phyloP scores from a whole-genome alignment of 179 eudicot genomes.

The Corrigiola litoralis region DNA sequence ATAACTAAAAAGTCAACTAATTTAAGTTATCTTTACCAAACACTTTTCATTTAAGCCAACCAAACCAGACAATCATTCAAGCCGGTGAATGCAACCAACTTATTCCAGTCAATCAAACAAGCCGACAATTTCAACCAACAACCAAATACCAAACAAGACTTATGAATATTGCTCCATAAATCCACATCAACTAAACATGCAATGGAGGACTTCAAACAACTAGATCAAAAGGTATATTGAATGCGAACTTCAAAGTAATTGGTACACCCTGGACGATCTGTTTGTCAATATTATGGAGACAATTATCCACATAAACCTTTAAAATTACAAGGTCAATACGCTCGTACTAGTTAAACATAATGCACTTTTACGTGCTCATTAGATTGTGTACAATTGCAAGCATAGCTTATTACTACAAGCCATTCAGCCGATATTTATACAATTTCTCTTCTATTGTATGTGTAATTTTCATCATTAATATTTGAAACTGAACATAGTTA shows the following conservation, averaged over 20 bases:
- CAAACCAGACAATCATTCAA: too few relatives aligned
- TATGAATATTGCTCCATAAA: too few relatives aligned
- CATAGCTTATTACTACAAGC: slow-evolving; percentile 3
- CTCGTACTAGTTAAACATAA: slow-evolving; percentile 6
- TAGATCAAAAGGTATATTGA: slow-evolving; percentile 12
- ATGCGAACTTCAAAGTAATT: slow-evolving; percentile 17
- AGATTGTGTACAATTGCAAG: slow-evolving; percentile 15
- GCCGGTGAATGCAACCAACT: too few relatives aligned
- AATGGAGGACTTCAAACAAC: background rate
- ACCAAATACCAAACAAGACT: too few relatives aligned
- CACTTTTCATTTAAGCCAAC: too few relatives aligned
- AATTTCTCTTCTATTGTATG: slow-evolving; percentile 9
- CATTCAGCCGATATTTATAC: slow-evolving; percentile 15
- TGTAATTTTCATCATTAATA: background rate
- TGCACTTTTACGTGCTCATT: slow-evolving; percentile 15
- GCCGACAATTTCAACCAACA: too few relatives aligned
- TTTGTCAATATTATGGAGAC: slow-evolving; percentile 17
- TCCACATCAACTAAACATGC: background rate
- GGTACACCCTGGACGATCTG: slow-evolving; percentile 11
- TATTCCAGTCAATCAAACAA: too few relatives aligned
- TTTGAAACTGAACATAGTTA: slow-evolving; percentile 3
- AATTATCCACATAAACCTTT: slow-evolving; percentile 9
- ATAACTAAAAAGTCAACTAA: too few relatives aligned
- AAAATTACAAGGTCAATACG: background rate
- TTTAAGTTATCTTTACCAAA: too few relatives aligned